These are phyloP conservation scores for Abrus precatorius DNA, from an alignment of 306 rosid species.

Conservation along the genomic window DNA sequence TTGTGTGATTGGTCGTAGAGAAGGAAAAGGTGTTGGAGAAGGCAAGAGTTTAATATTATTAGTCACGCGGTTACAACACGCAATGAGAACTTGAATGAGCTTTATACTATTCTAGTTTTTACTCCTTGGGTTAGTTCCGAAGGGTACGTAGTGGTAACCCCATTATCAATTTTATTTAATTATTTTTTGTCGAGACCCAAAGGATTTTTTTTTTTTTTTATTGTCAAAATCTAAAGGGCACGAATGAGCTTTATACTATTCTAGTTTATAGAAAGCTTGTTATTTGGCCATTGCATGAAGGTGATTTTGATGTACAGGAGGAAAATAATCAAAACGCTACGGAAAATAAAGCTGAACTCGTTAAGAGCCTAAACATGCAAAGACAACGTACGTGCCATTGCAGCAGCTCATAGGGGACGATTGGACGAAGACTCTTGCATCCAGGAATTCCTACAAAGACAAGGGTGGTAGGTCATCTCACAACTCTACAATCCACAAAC, in stretches of 20 bases:
- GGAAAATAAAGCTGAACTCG: conserved; percentile 64
- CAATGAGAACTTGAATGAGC: no score
- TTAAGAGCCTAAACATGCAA: conserved; percentile 70
- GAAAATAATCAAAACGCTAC: conserved; percentile 45
- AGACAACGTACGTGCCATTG: conserved; percentile 61
- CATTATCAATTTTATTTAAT: conserved; percentile 12
- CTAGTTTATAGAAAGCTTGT: neutral
- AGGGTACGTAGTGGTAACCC: neutral
- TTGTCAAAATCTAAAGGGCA: neutral
- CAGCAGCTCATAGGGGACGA: conserved; percentile 68
- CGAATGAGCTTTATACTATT: neutral
- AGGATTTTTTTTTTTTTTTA: no score
- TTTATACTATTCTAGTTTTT: no score
- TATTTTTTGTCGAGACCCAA: neutral
- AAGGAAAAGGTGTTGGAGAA: no score
- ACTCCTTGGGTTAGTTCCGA: neutral
- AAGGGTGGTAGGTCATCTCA: conserved; percentile 85
- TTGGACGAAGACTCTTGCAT: conserved; percentile 49
- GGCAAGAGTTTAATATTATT: no score
- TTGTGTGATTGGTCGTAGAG: no score
- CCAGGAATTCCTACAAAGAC: conserved; percentile 86
- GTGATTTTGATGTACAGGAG: conserved; percentile 54
- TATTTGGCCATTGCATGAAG: conserved; percentile 20
- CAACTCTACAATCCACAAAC: conserved; percentile 72
- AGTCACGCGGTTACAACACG: no score